Evolutionary conservation across 2,329 filamentous ascomycete species (phyloP).

Genomic region (Fusarium duplospermum): DNA sequence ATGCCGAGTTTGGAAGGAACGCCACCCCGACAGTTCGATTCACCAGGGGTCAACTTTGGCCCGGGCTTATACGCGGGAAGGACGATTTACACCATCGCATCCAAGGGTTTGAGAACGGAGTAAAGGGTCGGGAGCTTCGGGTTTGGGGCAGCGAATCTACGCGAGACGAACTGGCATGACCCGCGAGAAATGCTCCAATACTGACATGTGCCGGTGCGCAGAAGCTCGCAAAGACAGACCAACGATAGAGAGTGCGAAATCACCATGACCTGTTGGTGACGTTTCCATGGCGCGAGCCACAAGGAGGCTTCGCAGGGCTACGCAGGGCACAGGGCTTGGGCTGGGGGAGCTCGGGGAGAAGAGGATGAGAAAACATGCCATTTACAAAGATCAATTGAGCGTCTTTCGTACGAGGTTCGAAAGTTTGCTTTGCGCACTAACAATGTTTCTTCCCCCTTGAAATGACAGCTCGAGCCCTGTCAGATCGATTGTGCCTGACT

Average conservation of each 20-base stretch:
- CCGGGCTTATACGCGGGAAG: conserved; percentile 20
- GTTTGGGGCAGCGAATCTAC: conserved; percentile 10
- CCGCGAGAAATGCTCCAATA: background rate
- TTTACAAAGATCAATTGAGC: conserved; percentile 20
- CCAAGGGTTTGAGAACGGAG: background rate
- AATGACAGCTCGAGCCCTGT: background rate
- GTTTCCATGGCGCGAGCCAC: conserved; percentile 39
- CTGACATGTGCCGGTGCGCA: background rate
- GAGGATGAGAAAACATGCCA: conserved; percentile 22
- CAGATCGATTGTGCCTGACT: conserved; percentile 7
- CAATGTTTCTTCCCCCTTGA: conserved; percentile 5
- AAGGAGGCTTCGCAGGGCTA: conserved; percentile 31
- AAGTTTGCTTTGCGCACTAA: conserved; percentile 18
- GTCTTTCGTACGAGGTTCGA: conserved; percentile 34
- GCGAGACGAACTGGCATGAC: conserved; percentile 12
- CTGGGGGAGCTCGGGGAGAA: conserved; percentile 8
- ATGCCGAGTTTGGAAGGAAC: conserved; percentile 21
- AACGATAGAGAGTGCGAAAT: conserved; percentile 25
- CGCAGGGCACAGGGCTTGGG: conserved; percentile 30
- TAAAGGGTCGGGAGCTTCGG: background rate
- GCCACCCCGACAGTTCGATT: conserved; percentile 6
- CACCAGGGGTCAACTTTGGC: conserved; percentile 24
- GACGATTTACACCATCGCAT: background rate
- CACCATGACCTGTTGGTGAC: conserved; percentile 43
- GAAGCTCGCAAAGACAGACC: background rate